Evolutionary conservation across 2,329 filamentous ascomycete genomes (phyloP), one percentile per base, ranked within the genome.

Genomic region (Penicillium sp.): DNA sequence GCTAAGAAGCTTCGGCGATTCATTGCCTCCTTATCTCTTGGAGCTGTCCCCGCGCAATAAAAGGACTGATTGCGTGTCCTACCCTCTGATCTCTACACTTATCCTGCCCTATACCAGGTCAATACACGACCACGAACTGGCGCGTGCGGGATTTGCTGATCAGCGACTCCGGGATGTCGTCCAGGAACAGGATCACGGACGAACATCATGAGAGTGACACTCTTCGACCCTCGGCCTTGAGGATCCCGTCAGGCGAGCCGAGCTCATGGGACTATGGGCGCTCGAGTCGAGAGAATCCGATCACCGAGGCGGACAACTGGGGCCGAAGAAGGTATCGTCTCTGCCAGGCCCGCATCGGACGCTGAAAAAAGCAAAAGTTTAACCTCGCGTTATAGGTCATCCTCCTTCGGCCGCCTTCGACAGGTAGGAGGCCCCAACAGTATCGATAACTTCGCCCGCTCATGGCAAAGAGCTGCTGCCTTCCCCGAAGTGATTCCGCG

Each of bases 341-440:
- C n/a, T 18, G 33, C 33, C 33, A 36, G 35, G 20, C 35, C 35
- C 18, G 16, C 16, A 10, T 38, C 18, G 4, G 35, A 20, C 16
- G 18, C 4, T 38, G 18, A 18, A 6, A 20, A 36, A 22, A 38
- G 11, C 9, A 30, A 30, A 30, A 22, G 20, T 31, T 55, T 53
- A 27, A 61, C 55, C 35, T 33, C 44, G 20, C 52, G 24, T 33
- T 25, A 30, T 41, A 68, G 67, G 51, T 68, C 66, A 27, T 71
- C 69, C 6, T 75, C 74, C n/a, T 65, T 76, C 44, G 71, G 73
- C 65, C 78, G 80, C 6, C 56, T 77, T 27, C 65, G 73, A 60
- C 86, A 95, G 54, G 86, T 89, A 43, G 94, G 92, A 58, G 92
- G 92, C 45, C 87, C 92, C 55, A 97, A 97, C 77, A 95, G 89